Percentiles rank a stretch among this genome's conserved stretches.
Evolutionary conservation across 2,329 filamentous ascomycete species (phyloP).

Genomic region (Corniculantispora saksenae): DNA sequence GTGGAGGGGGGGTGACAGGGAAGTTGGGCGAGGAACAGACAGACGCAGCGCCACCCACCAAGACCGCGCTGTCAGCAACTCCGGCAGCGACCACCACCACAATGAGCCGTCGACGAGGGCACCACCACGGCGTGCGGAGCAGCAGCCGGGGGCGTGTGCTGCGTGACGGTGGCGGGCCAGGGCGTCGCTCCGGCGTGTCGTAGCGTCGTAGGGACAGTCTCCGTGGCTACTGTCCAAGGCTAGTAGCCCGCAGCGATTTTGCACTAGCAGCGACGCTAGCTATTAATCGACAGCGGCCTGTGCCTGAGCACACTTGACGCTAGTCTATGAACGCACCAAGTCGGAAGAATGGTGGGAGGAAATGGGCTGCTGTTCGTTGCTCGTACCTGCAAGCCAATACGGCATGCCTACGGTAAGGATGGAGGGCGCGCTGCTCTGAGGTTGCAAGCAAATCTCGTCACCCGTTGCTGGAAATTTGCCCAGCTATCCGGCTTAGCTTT

Average conservation of each 20-base stretch:
- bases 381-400: neutral
- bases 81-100: neutral
- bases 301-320: neutral
- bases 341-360: neutral
- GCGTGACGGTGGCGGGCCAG: slow-evolving; percentile 5
- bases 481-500: neutral
- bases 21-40: neutral
- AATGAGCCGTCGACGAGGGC: no score
- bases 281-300: slow-evolving; percentile 8
- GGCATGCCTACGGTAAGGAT: neutral
- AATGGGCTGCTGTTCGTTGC: neutral
- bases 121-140: neutral
- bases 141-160: neutral
- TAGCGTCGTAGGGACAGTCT: slow-evolving; percentile 11
- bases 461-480: neutral
- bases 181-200: slow-evolving; percentile 1
- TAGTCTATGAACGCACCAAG: neutral
- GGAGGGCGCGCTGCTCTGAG: neutral
- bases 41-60: neutral
- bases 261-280: slow-evolving; percentile 9
- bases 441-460: neutral
- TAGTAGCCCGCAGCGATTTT: neutral
- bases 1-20: neutral
- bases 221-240: neutral
- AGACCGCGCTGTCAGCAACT: neutral